Base-by-base conservation (phyloP, 192 early-diverging fungal genomes). In the Martensiomyces pterosporus region DNA sequence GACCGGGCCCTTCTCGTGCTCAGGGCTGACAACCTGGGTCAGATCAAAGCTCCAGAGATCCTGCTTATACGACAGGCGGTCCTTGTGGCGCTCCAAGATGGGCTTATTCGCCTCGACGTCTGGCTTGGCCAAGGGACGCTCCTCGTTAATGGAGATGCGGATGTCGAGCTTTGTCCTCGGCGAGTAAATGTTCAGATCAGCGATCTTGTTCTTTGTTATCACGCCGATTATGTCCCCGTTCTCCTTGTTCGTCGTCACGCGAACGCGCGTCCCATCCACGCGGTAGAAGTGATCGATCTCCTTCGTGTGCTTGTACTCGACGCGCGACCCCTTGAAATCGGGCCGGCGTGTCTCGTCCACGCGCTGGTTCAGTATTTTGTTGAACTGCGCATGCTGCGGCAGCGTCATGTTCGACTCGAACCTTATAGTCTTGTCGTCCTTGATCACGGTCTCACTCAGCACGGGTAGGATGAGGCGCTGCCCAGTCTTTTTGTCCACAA, bases 321-420 rank as follows among this genome's bases (percentile, higher is more conserved):
- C 57, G 24, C 76, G 58, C 34, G 73, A 68, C 16, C 82, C 82
- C 48, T 78, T 55, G 16, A 63, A 67, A 6, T 74, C 64, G 10
- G 49, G 37, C 22, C 60, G 56, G 35, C 75, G 70, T 38, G 79
- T 69, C 38, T 76, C 67, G 41, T 84, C 74, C 9, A 86, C 80
- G 2, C 80, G 67, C 16, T 82, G 78, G 60, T 97, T 97, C 26
- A 97, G 70, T 26, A 88, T 51, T 13, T 77, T 57, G 53, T 97
- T 97, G 66, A 90, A 94, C 49, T 81, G 63, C n/a, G 71, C 80
- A 60, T 97, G 92, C 55, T 93, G 90, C 25, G 79, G 83, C 60
- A 83, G 43, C 2, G 86, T 85, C 93, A 96, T 96, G 61, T 92
- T 78, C 2, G 89, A 90, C 45, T 85, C 78, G 54, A 96, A 96